Percentiles rank a stretch among this genome's conserved stretches.
phyloP scores from a whole-genome alignment of 495 filamentous ascomycete species.

The Penicillium argentinense region DNA sequence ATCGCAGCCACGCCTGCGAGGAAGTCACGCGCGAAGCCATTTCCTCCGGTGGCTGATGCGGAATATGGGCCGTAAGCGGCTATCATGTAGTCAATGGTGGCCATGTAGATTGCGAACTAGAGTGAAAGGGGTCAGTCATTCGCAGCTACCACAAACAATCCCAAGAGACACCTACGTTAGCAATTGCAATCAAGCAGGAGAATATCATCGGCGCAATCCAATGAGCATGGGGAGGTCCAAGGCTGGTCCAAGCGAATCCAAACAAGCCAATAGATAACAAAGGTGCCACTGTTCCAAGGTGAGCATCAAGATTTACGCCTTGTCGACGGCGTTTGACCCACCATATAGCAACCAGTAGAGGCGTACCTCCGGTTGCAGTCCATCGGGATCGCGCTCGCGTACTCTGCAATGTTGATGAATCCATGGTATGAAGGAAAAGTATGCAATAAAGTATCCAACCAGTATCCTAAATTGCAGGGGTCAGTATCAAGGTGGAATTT shows the following conservation, averaged over 20 bases:
- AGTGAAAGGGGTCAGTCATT: background rate
- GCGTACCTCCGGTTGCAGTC: constrained; percentile 56
- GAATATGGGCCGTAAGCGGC: constrained; percentile 75
- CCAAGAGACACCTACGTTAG: constrained; percentile 43
- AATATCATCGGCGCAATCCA: constrained; percentile 67
- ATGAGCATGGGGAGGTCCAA: constrained; percentile 59
- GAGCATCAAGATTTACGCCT: background rate
- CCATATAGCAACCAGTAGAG: constrained; percentile 55
- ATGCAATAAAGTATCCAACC: constrained; percentile 67
- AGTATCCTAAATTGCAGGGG: constrained; percentile 53
- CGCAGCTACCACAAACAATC: background rate
- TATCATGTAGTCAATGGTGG: constrained; percentile 84
- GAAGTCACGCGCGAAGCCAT: constrained; percentile 55
- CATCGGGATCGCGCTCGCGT: constrained; percentile 47
- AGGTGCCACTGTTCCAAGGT: constrained; percentile 48
- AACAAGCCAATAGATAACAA: constrained; percentile 67
- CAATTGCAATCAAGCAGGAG: constrained; percentile 60
- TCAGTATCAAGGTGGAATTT: no score
- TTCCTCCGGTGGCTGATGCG: constrained; percentile 75
- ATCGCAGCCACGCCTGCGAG: constrained; percentile 49
- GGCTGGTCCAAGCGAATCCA: constrained; percentile 66
- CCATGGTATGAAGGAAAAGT: constrained; percentile 62
- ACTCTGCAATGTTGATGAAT: constrained; percentile 53
- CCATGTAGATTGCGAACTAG: constrained; percentile 70
- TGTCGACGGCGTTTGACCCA: background rate